Evolutionary conservation across 805 yeast species (phyloP).

Genomic region (Zygotorulaspora sp.): DNA sequence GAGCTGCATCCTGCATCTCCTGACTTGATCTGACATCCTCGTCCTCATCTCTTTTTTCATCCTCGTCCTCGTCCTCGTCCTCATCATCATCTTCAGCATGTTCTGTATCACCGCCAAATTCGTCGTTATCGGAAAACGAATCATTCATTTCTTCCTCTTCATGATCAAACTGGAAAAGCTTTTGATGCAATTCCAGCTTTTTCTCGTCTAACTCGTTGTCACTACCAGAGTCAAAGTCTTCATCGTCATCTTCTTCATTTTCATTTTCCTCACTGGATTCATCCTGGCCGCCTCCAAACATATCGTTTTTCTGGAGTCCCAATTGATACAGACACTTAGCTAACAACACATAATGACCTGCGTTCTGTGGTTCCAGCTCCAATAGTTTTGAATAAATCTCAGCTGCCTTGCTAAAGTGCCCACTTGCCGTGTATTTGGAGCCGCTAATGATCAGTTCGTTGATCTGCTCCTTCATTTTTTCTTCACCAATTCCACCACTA

Average conservation of each 20-base stretch:
- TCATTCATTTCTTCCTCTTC: slow-evolving; percentile 22
- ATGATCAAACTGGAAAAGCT: slow-evolving; percentile 24
- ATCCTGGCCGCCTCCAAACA: slow-evolving; percentile 46
- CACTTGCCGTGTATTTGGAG: slow-evolving; percentile 57
- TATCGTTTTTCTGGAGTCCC: slow-evolving; percentile 70
- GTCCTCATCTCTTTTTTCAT: slow-evolving; percentile 9
- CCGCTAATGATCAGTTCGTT: slow-evolving; percentile 53
- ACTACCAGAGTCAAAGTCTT: slow-evolving; percentile 23
- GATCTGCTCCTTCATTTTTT: slow-evolving; percentile 3
- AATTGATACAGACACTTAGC: slow-evolving; percentile 64
- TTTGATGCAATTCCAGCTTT: slow-evolving; percentile 8
- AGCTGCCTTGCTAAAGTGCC: slow-evolving; percentile 63
- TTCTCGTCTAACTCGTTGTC: slow-evolving; percentile 55
- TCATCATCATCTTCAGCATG: slow-evolving; percentile 1
- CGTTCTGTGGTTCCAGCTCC: slow-evolving; percentile 13
- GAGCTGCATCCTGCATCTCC: slow-evolving; percentile 7
- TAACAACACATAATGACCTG: slow-evolving; percentile 11
- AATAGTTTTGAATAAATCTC: slow-evolving; percentile 64
- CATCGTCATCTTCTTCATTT: slow-evolving; percentile 19
- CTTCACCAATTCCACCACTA: not conserved
- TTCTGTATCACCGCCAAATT: slow-evolving; percentile 11
- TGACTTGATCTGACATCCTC: not conserved
- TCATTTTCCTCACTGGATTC: slow-evolving; percentile 30
- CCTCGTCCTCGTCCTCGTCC: slow-evolving; percentile 12
- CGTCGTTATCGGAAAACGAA: slow-evolving; percentile 4